Base-by-base conservation (phyloP, 75 land plant genomes). In the Pseudotsuga menziesii region DNA sequence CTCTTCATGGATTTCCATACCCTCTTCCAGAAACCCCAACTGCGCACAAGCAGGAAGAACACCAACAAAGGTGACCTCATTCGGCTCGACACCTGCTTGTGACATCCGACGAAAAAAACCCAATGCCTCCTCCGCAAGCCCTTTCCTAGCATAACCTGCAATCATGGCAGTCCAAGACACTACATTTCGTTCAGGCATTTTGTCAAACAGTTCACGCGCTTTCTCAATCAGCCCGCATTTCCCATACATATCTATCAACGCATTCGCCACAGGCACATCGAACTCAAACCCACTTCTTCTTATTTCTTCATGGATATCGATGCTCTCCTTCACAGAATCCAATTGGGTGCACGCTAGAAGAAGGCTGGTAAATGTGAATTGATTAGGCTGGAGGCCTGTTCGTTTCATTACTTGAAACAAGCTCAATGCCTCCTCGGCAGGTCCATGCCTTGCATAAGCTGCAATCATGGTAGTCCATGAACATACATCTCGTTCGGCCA, bases 171-270 rank as follows among this genome's bases (percentile, higher is more conserved):
- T 48, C 54, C 54, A 48, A 48, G 54, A 9, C 12, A 48, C 54
- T 12, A 88, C 22, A 56, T 84, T 78, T 54, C 83, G 71, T n/a
- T 56, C 70, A 23, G 23, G 19, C 83, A 93, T 85, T 2, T 27
- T 20, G 1, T 80, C 71, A 72, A 91, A 93, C 16, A 91, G 75
- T 36, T 15, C 54, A 48, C 54, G 54, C 54, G 54, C 54, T 48
- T 48, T 48, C 54, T 48, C 54, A 48, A 48, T 48, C 6, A 75
- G 84, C 19, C 93, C 93, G 19, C 72, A 85, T 63, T 93, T 93
- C 4, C 82, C 79, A 80, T 93, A 93, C 52, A 93, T 63, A 61
- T 81, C 82, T 60, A 93, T 80, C 23, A 93, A 83, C 16, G 88
- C 76, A 64, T 89, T 91, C 12, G 72, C 32, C 17, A 89, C 58